phyloP scores from a whole-genome alignment of 345 rosid species.

The Cardamine resedifolia region DNA sequence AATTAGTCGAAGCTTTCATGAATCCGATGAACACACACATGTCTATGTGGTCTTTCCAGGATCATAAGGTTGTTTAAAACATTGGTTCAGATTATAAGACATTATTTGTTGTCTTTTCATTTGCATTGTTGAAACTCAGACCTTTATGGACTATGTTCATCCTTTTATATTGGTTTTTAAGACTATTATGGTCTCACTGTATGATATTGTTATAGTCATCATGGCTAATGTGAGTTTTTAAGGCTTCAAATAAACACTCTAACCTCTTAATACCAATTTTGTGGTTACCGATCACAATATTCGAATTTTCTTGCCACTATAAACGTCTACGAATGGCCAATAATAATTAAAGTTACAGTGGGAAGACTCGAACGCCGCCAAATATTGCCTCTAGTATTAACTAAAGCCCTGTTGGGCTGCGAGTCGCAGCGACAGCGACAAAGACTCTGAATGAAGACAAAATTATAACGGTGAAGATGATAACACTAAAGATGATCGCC shows the following conservation, averaged over 20 bases:
- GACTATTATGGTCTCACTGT: neutral
- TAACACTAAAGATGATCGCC: no score
- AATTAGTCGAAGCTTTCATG: constrained; percentile 17
- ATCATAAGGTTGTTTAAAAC: constrained; percentile 18
- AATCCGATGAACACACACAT: constrained; percentile 2
- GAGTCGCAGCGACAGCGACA: no score
- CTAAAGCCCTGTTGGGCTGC: no score
- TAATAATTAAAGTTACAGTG: no score
- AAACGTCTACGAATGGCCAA: no score
- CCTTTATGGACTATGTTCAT: constrained; percentile 14
- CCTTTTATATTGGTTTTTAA: constrained; percentile 19
- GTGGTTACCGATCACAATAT: no score
- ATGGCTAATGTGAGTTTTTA: neutral
- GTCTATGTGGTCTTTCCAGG: constrained; percentile 4
- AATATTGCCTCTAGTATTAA: no score
- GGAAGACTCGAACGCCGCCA: no score
- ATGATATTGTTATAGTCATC: neutral
- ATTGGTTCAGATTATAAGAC: constrained; percentile 12
- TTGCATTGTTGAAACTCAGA: constrained; percentile 18
- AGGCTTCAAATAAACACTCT: neutral
- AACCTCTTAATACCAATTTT: no score
- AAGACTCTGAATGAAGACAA: no score
- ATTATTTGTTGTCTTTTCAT: constrained; percentile 22
- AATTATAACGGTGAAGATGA: no score
- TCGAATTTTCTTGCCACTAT: no score